Conservation (phyloP, 225 moss, liverwort and hornwort genomes). For the Pseudisothecium myosuroides region DNA sequence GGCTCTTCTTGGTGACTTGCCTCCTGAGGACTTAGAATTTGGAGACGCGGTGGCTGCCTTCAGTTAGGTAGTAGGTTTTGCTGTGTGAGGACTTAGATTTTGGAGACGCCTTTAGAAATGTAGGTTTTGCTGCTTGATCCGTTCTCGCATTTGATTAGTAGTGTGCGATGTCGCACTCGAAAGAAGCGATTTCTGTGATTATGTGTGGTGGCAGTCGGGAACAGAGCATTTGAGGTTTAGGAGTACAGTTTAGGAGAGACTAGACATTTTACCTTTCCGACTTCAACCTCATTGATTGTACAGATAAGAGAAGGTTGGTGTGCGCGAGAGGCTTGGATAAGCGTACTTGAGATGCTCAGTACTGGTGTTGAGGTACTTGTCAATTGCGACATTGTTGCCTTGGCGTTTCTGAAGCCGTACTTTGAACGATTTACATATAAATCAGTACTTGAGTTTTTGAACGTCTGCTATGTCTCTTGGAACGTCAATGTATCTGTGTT, state of each 20-base stretch:
- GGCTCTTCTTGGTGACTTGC: slow-evolving; percentile 6
- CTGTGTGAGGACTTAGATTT: not conserved
- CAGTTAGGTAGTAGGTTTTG: not conserved
- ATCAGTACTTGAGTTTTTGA: not conserved
- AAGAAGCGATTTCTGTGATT: slow-evolving; percentile 12
- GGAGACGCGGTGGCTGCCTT: not conserved
- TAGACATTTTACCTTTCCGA: slow-evolving; percentile 3
- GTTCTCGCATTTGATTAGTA: not conserved
- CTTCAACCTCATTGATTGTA: slow-evolving; percentile 6
- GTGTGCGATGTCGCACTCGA: not conserved
- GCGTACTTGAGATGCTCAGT: not conserved
- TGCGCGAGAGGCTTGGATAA: not conserved
- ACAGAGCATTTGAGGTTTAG: slow-evolving; percentile 1
- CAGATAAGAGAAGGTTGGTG: not conserved
- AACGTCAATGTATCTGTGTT: not conserved
- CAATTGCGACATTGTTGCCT: not conserved
- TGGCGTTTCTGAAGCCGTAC: not conserved
- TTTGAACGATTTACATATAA: not conserved
- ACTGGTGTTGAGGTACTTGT: not conserved
- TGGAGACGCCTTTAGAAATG: not conserved
- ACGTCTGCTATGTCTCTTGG: not conserved
- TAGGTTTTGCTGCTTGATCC: slow-evolving; percentile 4
- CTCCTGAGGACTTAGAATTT: slow-evolving; percentile 3
- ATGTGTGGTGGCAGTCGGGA: slow-evolving; percentile 3
- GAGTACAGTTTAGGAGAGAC: not conserved